These are phyloP conservation scores for Dendrothele bispora DNA, from an alignment of 768 basidiomycete genomes.

Conservation along the genomic window DNA sequence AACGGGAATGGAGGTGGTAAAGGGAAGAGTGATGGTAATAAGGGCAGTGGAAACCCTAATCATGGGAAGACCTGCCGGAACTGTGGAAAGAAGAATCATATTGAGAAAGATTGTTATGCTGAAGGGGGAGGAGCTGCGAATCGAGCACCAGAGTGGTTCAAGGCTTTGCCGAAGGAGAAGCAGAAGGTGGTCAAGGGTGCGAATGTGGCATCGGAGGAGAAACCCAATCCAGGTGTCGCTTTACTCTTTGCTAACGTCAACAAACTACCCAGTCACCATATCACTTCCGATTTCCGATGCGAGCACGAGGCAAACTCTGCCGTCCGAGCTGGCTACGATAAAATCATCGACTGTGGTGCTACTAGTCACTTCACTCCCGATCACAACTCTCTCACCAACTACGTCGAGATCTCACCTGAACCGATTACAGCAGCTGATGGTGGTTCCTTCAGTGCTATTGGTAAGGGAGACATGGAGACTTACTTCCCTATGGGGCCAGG, in stretches of 20 bases:
- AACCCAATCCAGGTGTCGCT: slow-evolving; percentile 3
- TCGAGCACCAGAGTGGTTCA: slow-evolving; percentile 26
- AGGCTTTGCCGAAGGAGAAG: slow-evolving; percentile 15
- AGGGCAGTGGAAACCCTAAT: neutral
- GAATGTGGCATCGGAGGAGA: neutral
- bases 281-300: slow-evolving; percentile 11
- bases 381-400: slow-evolving; percentile 24
- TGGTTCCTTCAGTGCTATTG: slow-evolving; percentile 21
- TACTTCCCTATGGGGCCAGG: slow-evolving; percentile 22
- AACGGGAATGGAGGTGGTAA: slow-evolving; percentile 7
- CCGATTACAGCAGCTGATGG: slow-evolving; percentile 29
- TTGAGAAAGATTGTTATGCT: slow-evolving; percentile 25
- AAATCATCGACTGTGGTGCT: slow-evolving; percentile 32
- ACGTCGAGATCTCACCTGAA: slow-evolving; percentile 7
- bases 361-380: slow-evolving; percentile 32
- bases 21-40: too few species aligned
- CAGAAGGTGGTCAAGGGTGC: slow-evolving; percentile 12
- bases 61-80: slow-evolving; percentile 22
- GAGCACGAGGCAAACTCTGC: neutral
- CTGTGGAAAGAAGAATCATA: slow-evolving; percentile 20
- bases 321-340: neutral
- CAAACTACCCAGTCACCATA: neutral
- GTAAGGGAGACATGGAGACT: slow-evolving; percentile 26
- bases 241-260: slow-evolving; percentile 1
- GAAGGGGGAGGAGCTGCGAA: slow-evolving; percentile 30